These are phyloP conservation scores for Tympanopsis confertula DNA, from an alignment of 2,329 filamentous ascomycete species.

Conservation along the genomic window DNA sequence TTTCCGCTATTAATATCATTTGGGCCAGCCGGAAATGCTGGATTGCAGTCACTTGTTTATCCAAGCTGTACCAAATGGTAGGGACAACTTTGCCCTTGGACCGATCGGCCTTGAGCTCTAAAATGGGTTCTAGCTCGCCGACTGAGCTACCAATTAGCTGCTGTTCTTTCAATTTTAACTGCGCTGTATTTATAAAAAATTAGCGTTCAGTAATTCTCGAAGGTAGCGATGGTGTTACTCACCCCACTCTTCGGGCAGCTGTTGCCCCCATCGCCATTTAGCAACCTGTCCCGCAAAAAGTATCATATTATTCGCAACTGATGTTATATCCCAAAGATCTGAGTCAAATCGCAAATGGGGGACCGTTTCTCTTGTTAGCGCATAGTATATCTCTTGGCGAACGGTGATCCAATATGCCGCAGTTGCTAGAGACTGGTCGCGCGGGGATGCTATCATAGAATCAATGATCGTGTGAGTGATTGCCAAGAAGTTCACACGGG, in stretches of 20 bases:
- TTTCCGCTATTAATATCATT: conserved; percentile 7
- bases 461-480: background rate
- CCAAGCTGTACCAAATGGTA: conserved; percentile 10
- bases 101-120: conserved; percentile 3
- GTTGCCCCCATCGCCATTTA: conserved; percentile 2
- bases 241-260: background rate
- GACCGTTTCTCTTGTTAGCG: conserved; percentile 7
- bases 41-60: conserved; percentile 9
- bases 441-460: conserved; percentile 6
- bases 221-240: too few species aligned
- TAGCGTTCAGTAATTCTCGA: too few species aligned
- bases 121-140: background rate
- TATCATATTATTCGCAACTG: conserved; percentile 3
- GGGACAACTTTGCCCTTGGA: conserved; percentile 10
- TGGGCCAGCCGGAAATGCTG: conserved; percentile 10
- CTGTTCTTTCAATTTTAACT: too few species aligned
- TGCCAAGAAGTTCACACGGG: background rate
- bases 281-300: conserved; percentile 7
- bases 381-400: conserved; percentile 13
- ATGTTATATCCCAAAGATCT: background rate
- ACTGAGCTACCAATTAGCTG: too few species aligned
- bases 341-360: conserved; percentile 5
- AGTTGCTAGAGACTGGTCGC: conserved; percentile 7
- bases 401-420: conserved; percentile 13
- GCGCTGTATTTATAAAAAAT: too few species aligned